phyloP scores from a whole-genome alignment of 2,329 filamentous ascomycete species.

The Colletotrichum sp. region DNA sequence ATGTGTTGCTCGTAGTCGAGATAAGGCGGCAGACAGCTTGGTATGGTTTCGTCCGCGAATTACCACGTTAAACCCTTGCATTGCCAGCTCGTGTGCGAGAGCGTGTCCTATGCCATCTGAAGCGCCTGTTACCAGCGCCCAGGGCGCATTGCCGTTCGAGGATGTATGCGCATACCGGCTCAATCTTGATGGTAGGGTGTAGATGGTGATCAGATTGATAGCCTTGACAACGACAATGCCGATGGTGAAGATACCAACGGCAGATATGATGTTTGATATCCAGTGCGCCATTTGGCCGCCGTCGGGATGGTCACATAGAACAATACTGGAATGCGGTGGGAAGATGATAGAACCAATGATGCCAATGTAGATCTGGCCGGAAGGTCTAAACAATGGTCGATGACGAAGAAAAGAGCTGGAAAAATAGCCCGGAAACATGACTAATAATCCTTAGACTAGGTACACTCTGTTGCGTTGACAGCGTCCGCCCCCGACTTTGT shows the following conservation, averaged over 20 bases:
- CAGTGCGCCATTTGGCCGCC: neutral
- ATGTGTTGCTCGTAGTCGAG: neutral
- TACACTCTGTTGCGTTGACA: too few species aligned
- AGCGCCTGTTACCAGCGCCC: neutral
- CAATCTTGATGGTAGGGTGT: neutral
- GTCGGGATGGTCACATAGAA: neutral
- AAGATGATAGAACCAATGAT: neutral
- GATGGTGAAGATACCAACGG: neutral
- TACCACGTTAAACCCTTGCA: neutral
- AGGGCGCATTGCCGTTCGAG: neutral
- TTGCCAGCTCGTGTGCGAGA: neutral
- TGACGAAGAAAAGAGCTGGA: neutral
- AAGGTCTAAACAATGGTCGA: accelerated
- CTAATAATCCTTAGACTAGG: neutral
- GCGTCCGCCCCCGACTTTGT: too few species aligned
- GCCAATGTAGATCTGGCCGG: neutral
- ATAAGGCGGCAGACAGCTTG: neutral
- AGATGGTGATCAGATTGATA: neutral
- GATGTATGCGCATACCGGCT: neutral
- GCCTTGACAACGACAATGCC: neutral
- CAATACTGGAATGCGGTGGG: neutral
- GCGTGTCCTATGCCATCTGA: neutral
- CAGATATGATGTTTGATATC: neutral
- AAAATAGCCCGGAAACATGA: neutral
- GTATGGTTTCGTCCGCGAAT: neutral